Evolutionary conservation across 495 filamentous ascomycete genomes (phyloP).

Genomic region (Penicillium manginii): DNA sequence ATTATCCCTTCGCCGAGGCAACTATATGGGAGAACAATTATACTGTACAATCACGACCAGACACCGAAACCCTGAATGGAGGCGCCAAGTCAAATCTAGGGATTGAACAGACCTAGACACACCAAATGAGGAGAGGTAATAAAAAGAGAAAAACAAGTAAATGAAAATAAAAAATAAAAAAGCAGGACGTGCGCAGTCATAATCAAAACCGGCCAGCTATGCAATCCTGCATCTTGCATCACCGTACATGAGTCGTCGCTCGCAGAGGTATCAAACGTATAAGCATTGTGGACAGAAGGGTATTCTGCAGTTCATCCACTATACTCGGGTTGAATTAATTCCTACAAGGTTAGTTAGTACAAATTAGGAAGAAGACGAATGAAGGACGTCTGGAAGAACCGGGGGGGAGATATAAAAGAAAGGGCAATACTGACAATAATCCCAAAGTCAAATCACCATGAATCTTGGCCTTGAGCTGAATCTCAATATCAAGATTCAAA

Average conservation of each 20-base stretch:
- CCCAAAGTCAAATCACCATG: conserved; percentile 87
- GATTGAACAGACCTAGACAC: conserved; percentile 13
- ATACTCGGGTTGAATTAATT: conserved; percentile 26
- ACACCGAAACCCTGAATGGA: conserved; percentile 18
- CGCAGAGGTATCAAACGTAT: not conserved
- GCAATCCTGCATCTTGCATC: conserved; percentile 27
- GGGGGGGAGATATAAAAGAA: conserved; percentile 5
- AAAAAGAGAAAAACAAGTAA: conserved; percentile 9
- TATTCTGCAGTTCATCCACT: conserved; percentile 23
- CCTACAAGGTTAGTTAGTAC: conserved; percentile 33
- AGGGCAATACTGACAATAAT: conserved; percentile 68
- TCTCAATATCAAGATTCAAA: conserved; percentile 86
- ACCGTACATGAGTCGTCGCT: conserved; percentile 6
- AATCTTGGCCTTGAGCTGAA: conserved; percentile 89
- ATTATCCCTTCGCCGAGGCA: conserved; percentile 25
- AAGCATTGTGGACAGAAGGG: conserved; percentile 9
- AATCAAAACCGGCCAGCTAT: conserved; percentile 13
- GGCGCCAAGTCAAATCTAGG: conserved; percentile 20
- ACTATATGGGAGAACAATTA: conserved; percentile 21
- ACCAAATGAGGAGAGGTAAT: conserved; percentile 11
- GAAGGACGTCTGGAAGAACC: not conserved
- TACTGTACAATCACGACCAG: conserved; percentile 31
- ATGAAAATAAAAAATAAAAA: conserved; percentile 7
- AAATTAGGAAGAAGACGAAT: not conserved
- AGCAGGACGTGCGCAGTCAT: conserved; percentile 6